phyloP scores from a whole-genome alignment of 1,139 yeast species.

The Lodderomyces beijingensis region DNA sequence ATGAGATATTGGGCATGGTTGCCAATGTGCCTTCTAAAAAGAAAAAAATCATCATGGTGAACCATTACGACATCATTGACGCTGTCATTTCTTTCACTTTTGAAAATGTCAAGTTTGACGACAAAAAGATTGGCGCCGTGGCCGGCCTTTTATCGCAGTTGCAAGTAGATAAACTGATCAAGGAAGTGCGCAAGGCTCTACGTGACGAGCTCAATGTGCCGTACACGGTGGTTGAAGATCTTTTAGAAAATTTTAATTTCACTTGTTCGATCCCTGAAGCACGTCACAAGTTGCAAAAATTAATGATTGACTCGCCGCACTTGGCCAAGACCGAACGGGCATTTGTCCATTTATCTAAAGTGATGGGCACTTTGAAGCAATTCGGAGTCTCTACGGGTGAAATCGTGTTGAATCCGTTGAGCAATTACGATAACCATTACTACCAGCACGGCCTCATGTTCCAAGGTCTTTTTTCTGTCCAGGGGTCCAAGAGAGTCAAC shows the following conservation, averaged over 20 bases:
- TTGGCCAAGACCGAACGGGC: conserved; percentile 60
- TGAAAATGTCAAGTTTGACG: conserved; percentile 64
- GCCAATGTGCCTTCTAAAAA: conserved; percentile 53
- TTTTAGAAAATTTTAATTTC: conserved; percentile 73
- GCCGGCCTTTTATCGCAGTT: conserved; percentile 69
- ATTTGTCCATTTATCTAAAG: conserved; percentile 53
- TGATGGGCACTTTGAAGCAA: conserved; percentile 48
- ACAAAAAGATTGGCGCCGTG: conserved; percentile 62
- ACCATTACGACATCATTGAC: conserved; percentile 76
- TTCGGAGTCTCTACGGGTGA: conserved; percentile 43
- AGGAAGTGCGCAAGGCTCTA: conserved; percentile 61
- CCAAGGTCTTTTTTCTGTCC: conserved; percentile 65
- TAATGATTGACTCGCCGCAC: conserved; percentile 74
- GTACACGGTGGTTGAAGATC: conserved; percentile 74
- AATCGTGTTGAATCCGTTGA: conserved; percentile 58
- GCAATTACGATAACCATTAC: conserved; percentile 76
- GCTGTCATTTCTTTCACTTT: conserved; percentile 60
- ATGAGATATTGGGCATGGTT: conserved; percentile 60
- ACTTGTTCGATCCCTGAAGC: conserved; percentile 63
- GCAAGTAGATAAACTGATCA: conserved; percentile 64
- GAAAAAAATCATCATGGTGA: conserved; percentile 57
- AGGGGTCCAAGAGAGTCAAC: conserved; percentile 35
- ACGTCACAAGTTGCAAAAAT: conserved; percentile 53
- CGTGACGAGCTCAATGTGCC: conserved; percentile 72
- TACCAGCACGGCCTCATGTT: conserved; percentile 84